Evolutionary conservation across 768 basidiomycete species (phyloP), one percentile per base, ranked within the genome.

Genomic region (Phlebiopsis flavidoalba): DNA sequence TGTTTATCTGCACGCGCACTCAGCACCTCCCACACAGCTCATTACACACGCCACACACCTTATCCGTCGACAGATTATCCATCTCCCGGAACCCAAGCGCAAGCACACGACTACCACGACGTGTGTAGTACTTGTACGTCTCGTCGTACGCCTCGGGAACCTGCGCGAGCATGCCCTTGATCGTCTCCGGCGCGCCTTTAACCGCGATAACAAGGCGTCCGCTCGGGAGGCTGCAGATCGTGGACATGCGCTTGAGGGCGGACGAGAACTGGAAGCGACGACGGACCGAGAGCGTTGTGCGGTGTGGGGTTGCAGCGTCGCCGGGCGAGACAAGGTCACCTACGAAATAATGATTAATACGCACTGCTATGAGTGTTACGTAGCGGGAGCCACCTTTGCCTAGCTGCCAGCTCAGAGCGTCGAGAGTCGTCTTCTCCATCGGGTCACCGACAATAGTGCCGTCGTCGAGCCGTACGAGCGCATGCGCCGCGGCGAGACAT

Each of bases 241-340:
- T 98, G 1, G 93, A 93, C 97, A 99, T 99, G 64, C 97, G 85
- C 75, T 99, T 99, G 52, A 99, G 80, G 0, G 95, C 92, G 1
- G 95, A 97, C 19, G 95, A 97, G 77, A 99, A 99, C 67, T 98
- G 97, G 83, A 95, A 98, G 15, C 96, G 89, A 21, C 97, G 85
- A 45, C 91, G 86, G 66, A 99, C 91, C 50, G 75, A 78, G 55
- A 98, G 75, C 31, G 82, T 78, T 14, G 80, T 81, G 53, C 81
- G 79, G 67, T 87, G 84, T 1, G 83, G 75, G 0, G 85, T 81
- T 11, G 75, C 75, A 52, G 71, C 66, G 1, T 77, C 70, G 36
- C 79, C 74, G 0, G 93, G 87, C 1, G 84, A 74, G 62, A 96
- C 77, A n/a, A 79, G 72, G 66, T 96, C 92, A 35, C 89, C 83